Conservation (phyloP, 345 rosid species). For the Melaleuca alternifolia region DNA sequence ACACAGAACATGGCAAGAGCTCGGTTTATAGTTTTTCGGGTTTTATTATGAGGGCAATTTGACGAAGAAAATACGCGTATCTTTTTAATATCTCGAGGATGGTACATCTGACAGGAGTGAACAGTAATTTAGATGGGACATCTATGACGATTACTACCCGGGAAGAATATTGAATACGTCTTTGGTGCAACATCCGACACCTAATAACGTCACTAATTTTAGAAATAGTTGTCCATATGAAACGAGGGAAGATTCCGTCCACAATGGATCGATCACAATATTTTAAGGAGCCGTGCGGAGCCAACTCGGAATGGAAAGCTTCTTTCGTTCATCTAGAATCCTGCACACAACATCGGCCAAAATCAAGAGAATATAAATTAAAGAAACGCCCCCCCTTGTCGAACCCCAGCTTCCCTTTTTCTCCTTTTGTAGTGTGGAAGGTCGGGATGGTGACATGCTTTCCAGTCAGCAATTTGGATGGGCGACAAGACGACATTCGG, state of each 20-base stretch:
- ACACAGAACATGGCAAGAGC: no score
- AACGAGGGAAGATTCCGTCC: background rate
- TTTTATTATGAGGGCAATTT: background rate
- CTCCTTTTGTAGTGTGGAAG: background rate
- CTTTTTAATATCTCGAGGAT: background rate
- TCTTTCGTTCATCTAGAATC: background rate
- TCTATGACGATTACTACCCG: background rate
- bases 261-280: background rate
- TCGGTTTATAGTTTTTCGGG: no score
- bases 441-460: background rate
- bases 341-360: background rate
- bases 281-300: background rate
- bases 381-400: background rate
- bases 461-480: background rate
- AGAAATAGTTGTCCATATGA: background rate
- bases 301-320: background rate
- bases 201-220: background rate
- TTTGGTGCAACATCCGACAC: background rate
- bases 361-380: background rate
- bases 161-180: background rate
- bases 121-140: background rate
- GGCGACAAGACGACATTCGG: background rate
- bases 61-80: background rate
- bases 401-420: background rate
- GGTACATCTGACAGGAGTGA: background rate